Evolutionary conservation across 2,329 filamentous ascomycete species (phyloP).

Genomic region (Rutstroemia sp.): DNA sequence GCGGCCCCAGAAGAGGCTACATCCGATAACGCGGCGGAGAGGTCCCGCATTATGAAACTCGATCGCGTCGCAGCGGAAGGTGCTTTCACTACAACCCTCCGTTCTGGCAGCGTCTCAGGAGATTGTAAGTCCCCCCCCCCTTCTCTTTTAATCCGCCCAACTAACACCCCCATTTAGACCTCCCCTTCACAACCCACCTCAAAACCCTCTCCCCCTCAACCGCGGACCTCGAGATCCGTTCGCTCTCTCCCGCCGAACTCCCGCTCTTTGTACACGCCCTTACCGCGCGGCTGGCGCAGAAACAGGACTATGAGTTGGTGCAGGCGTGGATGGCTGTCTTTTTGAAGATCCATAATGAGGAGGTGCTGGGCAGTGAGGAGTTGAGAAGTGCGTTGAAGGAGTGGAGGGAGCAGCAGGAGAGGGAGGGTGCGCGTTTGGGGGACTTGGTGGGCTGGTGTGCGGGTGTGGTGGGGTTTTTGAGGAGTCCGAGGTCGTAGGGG

Average conservation of each 20-base stretch:
- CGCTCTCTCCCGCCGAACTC: constrained; percentile 62
- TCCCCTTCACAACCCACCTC: constrained; percentile 67
- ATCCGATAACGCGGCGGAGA: constrained; percentile 36
- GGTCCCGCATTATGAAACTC: constrained; percentile 62
- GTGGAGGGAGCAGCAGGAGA: constrained; percentile 68
- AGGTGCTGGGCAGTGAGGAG: constrained; percentile 37
- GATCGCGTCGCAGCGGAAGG: constrained; percentile 52
- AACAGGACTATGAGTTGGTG: constrained; percentile 83
- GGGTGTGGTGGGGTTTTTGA: constrained; percentile 77
- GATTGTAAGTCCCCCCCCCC: constrained; percentile 46
- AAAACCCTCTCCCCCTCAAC: constrained; percentile 76
- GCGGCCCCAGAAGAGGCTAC: constrained; percentile 22
- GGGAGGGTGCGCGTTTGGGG: constrained; percentile 63
- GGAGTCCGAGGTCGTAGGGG: constrained; percentile 36
- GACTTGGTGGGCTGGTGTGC: constrained; percentile 79
- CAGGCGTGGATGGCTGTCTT: constrained; percentile 99
- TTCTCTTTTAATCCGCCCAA: no score
- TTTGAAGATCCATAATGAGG: constrained; percentile 66
- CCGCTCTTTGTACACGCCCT: constrained; percentile 75
- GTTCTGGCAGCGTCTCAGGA: constrained; percentile 43
- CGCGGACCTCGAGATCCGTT: constrained; percentile 85
- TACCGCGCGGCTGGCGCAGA: constrained; percentile 58
- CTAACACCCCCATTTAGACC: constrained; percentile 35
- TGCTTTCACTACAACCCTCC: constrained; percentile 50
- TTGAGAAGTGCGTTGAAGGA: constrained; percentile 53